phyloP scores from a whole-genome alignment of 768 basidiomycete species.

The Botryobasidium botryosum region DNA sequence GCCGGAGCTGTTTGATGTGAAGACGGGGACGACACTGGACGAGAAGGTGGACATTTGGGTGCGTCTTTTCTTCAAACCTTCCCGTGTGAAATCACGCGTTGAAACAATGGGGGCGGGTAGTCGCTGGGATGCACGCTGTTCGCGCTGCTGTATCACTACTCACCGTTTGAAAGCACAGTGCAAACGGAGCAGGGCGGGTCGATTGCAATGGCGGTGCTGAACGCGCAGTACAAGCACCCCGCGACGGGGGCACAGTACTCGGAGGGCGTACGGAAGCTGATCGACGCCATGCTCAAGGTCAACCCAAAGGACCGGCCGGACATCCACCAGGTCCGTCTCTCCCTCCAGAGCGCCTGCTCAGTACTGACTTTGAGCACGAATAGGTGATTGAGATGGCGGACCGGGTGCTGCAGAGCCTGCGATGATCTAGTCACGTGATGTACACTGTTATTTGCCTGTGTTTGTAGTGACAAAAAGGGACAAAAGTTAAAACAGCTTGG shows the following conservation, averaged over 20 bases:
- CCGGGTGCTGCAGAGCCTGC: slow-evolving; percentile 40
- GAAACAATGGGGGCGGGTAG: slow-evolving; percentile 25
- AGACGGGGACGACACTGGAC: slow-evolving; percentile 70
- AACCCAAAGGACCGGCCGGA: slow-evolving; percentile 71
- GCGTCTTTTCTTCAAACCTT: slow-evolving; percentile 18
- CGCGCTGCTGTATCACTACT: slow-evolving; percentile 87
- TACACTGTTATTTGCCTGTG: too few relatives aligned
- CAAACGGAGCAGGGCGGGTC: slow-evolving; percentile 90
- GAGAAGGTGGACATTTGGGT: slow-evolving; percentile 98
- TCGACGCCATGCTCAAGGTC: slow-evolving; percentile 70
- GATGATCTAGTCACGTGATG: too few relatives aligned
- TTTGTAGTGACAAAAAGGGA: too few relatives aligned
- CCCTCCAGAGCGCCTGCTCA: slow-evolving; percentile 14
- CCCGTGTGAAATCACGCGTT: slow-evolving; percentile 12
- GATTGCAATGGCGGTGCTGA: slow-evolving; percentile 93
- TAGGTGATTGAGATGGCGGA: slow-evolving; percentile 56
- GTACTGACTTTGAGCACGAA: slow-evolving; percentile 4
- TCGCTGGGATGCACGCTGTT: slow-evolving; percentile 91
- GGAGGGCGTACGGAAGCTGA: slow-evolving; percentile 61
- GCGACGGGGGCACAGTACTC: slow-evolving; percentile 53
- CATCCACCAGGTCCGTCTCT: slow-evolving; percentile 81
- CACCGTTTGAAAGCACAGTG: slow-evolving; percentile 87
- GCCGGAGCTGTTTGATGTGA: slow-evolving; percentile 94
- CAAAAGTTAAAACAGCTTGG: too few relatives aligned
- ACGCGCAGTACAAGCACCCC: slow-evolving; percentile 85